A percentile compares a stretch with the other conserved stretches of the same genome.
Conservation (phyloP, 352 stramenopile genomes). For the Achlya hypogyna region DNA sequence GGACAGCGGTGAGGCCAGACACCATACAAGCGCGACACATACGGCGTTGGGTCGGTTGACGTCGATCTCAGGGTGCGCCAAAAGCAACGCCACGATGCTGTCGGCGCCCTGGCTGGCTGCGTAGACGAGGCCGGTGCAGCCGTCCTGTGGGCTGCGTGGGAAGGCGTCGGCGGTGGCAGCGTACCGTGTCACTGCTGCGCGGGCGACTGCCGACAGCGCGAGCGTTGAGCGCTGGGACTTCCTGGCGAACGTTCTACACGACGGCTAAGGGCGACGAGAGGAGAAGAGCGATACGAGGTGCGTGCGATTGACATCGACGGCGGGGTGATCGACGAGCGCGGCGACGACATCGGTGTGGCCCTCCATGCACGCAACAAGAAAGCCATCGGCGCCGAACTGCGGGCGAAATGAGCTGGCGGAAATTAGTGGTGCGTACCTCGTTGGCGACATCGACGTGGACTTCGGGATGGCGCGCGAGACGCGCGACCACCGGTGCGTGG, state of each 20-base stretch:
- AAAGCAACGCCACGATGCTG: not conserved
- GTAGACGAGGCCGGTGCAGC: slow-evolving; percentile 6
- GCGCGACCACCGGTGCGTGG: not conserved
- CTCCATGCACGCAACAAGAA: not conserved
- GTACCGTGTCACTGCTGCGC: not conserved
- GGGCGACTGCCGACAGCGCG: not conserved
- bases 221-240: not conserved
- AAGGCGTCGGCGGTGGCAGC: not conserved
- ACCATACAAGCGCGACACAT: not conserved
- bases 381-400: not conserved
- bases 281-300: not conserved
- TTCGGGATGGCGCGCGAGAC: not conserved
- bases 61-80: not conserved
- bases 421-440: not conserved
- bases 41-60: slow-evolving; percentile 5
- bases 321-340: not conserved
- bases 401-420: not conserved
- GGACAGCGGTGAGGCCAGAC: not conserved
- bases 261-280: not conserved
- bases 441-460: not conserved
- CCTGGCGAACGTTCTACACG: not conserved
- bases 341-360: not conserved
- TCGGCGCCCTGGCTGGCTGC: not conserved
- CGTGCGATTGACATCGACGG: not conserved
- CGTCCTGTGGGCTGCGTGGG: not conserved